These are phyloP conservation scores for Aspergillus spinulosporus DNA, from an alignment of 2,329 filamentous ascomycete species.

Conservation along the genomic window DNA sequence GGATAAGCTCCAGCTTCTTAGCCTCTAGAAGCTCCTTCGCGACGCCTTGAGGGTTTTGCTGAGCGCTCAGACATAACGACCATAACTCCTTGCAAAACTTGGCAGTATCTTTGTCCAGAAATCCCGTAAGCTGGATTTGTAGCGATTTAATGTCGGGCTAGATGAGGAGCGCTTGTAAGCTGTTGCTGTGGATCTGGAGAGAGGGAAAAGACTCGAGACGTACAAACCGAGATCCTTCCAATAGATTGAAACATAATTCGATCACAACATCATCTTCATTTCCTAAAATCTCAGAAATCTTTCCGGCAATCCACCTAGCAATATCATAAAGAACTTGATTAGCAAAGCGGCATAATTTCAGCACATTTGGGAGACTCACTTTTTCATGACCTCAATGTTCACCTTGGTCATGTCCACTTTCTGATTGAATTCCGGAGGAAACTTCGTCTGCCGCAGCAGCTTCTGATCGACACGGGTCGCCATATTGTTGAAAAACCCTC, in stretches of 20 bases:
- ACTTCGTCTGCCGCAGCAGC: conserved; percentile 86
- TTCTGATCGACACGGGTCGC: conserved; percentile 84
- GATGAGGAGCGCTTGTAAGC: conserved; percentile 10
- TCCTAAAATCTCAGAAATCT: conserved; percentile 83
- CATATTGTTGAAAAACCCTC: conserved; percentile 58
- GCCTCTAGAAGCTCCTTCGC: conserved; percentile 93
- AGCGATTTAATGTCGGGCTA: conserved; percentile 94
- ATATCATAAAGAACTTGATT: conserved; percentile 3
- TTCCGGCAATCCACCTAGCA: conserved; percentile 84
- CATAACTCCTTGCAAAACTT: conserved; percentile 91
- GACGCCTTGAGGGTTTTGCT: conserved; percentile 83
- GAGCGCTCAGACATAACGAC: conserved; percentile 87
- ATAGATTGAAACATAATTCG: conserved; percentile 70
- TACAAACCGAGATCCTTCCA: conserved; percentile 76
- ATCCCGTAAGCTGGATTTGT: conserved; percentile 92
- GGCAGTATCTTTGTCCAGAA: conserved; percentile 88
- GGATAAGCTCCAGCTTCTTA: conserved; percentile 91
- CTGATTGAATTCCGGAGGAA: conserved; percentile 86
- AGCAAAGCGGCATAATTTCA: conserved; percentile 6
- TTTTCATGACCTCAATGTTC: conserved; percentile 97
- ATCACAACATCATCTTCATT: conserved; percentile 95
- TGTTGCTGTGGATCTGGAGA: not conserved
- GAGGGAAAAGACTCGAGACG: conserved; percentile 37
- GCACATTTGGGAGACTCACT: conserved; percentile 56
- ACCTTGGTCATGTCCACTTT: conserved; percentile 98